These are phyloP conservation scores for Neostapfia colusana DNA, from an alignment of 176 grass and related monocot species.

Conservation along the genomic window DNA sequence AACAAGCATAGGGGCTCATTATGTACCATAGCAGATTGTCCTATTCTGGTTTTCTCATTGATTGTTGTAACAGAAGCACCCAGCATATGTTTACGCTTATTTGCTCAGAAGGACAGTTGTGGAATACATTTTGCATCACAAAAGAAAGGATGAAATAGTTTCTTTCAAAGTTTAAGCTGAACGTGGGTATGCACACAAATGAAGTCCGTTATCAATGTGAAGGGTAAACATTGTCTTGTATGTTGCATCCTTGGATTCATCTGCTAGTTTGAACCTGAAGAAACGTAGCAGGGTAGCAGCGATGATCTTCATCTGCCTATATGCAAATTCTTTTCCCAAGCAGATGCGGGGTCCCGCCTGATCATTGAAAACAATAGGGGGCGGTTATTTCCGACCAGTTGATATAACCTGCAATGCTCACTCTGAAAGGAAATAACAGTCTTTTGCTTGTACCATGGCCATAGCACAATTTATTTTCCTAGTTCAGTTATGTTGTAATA, in stretches of 20 bases:
- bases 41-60: background rate
- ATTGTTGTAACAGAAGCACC: background rate
- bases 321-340: slow-evolving; percentile 83
- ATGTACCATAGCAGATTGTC: background rate
- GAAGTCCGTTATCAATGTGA: slow-evolving; percentile 58
- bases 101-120: background rate
- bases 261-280: slow-evolving; percentile 66
- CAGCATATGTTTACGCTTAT: background rate
- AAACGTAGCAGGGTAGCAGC: slow-evolving; percentile 48
- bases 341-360: slow-evolving; percentile 65
- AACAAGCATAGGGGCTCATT: too few relatives aligned
- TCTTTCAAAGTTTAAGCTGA: slow-evolving; percentile 29
- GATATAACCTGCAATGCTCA: background rate
- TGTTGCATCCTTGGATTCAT: slow-evolving; percentile 44
- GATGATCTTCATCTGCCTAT: slow-evolving; percentile 73
- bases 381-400: background rate
- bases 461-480: background rate
- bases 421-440: background rate
- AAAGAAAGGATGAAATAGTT: background rate
- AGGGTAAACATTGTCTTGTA: slow-evolving; percentile 65
- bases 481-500: background rate
- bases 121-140: slow-evolving; percentile 17
- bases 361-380: slow-evolving; percentile 1
- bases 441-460: background rate
- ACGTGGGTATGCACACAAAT: slow-evolving; percentile 30